These are phyloP conservation scores for Hyaloscypha bicolor DNA, from an alignment of 495 filamentous ascomycete genomes.

Conservation along the genomic window DNA sequence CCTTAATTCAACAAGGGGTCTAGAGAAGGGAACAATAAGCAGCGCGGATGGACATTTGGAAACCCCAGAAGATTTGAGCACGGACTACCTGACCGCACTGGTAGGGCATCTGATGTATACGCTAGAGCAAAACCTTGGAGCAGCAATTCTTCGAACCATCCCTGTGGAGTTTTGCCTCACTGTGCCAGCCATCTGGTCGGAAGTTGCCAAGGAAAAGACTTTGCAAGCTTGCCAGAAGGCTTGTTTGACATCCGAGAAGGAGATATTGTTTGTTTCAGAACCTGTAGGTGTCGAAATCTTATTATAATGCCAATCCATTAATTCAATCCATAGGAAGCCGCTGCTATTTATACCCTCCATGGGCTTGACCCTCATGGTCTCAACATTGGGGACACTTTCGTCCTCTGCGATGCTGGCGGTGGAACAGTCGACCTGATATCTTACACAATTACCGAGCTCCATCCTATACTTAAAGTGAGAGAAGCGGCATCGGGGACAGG, in stretches of 20 bases:
- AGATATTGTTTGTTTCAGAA: constrained; percentile 52
- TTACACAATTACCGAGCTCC: constrained; percentile 54
- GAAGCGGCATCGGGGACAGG: constrained; percentile 55
- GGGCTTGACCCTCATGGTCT: constrained; percentile 45
- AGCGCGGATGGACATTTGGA: constrained; percentile 14
- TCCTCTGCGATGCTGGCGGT: constrained; percentile 61
- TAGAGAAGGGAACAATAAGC: constrained; percentile 29
- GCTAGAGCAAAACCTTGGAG: constrained; percentile 41
- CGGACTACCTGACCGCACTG: constrained; percentile 48
- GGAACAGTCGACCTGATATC: constrained; percentile 62
- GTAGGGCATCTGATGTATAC: constrained; percentile 43
- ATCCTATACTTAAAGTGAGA: constrained; percentile 47
- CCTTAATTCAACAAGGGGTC: not conserved
- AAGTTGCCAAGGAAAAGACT: constrained; percentile 51
- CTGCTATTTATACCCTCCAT: constrained; percentile 55
- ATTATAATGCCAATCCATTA: too few species aligned
- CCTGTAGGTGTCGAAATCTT: constrained; percentile 38
- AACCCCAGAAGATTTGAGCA: constrained; percentile 37
- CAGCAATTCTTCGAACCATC: constrained; percentile 41
- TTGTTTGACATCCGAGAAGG: constrained; percentile 39
- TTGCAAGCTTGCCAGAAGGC: constrained; percentile 46
- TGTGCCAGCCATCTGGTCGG: constrained; percentile 60
- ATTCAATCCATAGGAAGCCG: constrained; percentile 45
- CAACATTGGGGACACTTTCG: constrained; percentile 52
- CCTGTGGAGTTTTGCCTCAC: constrained; percentile 51